Evolutionary conservation across 345 rosid genomes (phyloP), one percentile per base, ranked within the genome.

Genomic region (Eutrema japonicum): DNA sequence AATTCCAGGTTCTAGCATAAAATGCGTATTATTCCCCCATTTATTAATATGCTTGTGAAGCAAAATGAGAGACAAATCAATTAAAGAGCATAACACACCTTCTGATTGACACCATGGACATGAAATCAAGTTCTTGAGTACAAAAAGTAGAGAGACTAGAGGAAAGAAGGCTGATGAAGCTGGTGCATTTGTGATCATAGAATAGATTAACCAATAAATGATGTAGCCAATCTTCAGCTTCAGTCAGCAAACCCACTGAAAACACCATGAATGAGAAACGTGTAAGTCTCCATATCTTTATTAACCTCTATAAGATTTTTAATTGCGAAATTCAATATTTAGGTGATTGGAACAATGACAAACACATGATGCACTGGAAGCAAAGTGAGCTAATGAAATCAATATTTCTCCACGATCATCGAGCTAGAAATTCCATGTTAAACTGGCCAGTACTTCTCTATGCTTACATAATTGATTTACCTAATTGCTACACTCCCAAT

Each of bases 231-330:
- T 40, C 13, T 67, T 4, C 14, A 13, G 47, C 10, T 72, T 60
- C 73, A 10, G 46, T 32, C 37, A 46, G 53, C 62, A 72, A 63
- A 48, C 10, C 70, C 32, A 35, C 12, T 32, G 14, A 56, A 47
- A 45, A 30, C 14, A 62, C 46, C 62, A 62, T 52, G 49, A 18
- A 26, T 16, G 10, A 50, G 68, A 51, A 37, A 14, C 14, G 10
- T 8, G 8, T 2, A n/a, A 30, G 52, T 59, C 59, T 57, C 4
- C 37, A 5, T 6, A 71, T 9, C 35, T 11, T 51, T 12, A 62
- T 14, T 2, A 37, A 55, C 58, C 16, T 43, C 11, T 38, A 53
- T 36, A 53, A 52, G 27, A 29, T 43, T 37, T 3, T 42, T 10
- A 9, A 33, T n/a, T 52, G 37, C 5, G 3, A 60, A 8, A 22